These are phyloP conservation scores for Aphanocladium album DNA, from an alignment of 2,329 filamentous ascomycete genomes.

Conservation along the genomic window DNA sequence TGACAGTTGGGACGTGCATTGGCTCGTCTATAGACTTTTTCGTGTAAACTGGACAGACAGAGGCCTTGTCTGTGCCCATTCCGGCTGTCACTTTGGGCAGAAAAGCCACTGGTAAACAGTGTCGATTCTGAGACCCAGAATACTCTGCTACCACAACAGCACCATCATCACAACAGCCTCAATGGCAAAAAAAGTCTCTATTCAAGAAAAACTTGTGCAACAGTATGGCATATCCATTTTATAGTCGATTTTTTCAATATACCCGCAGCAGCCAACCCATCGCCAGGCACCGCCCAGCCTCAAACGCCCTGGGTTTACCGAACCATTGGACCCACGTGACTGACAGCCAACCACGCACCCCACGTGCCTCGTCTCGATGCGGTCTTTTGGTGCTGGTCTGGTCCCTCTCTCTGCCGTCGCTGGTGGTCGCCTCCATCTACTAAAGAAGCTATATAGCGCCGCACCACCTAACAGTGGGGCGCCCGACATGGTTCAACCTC, in stretches of 20 bases:
- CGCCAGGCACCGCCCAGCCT: slow-evolving; percentile 2
- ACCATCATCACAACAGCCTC: too few relatives aligned
- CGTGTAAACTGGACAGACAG: too few relatives aligned
- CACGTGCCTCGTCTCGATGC: slow-evolving; percentile 6
- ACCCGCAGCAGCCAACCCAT: neutral
- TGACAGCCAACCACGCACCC: slow-evolving; percentile 23
- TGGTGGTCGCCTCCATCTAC: too few relatives aligned
- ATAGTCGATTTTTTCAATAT: neutral
- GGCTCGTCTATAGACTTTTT: too few relatives aligned
- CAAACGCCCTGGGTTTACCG: neutral
- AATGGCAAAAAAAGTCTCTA: too few relatives aligned
- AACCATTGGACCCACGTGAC: slow-evolving; percentile 23
- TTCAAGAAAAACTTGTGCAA: neutral
- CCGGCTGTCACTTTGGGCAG: too few relatives aligned
- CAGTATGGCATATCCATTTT: neutral
- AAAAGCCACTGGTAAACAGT: too few relatives aligned
- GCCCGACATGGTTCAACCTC: neutral
- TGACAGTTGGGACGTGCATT: too few relatives aligned
- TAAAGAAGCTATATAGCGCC: neutral
- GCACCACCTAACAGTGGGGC: slow-evolving; percentile 3
- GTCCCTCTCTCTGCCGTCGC: too few relatives aligned
- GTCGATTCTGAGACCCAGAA: too few relatives aligned
- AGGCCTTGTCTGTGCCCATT: too few relatives aligned
- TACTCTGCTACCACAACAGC: too few relatives aligned
- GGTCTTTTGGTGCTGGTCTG: neutral